Evolutionary conservation across 495 filamentous ascomycete species (phyloP), one percentile per base, ranked within the genome.

Genomic region (Penicillium soppii): DNA sequence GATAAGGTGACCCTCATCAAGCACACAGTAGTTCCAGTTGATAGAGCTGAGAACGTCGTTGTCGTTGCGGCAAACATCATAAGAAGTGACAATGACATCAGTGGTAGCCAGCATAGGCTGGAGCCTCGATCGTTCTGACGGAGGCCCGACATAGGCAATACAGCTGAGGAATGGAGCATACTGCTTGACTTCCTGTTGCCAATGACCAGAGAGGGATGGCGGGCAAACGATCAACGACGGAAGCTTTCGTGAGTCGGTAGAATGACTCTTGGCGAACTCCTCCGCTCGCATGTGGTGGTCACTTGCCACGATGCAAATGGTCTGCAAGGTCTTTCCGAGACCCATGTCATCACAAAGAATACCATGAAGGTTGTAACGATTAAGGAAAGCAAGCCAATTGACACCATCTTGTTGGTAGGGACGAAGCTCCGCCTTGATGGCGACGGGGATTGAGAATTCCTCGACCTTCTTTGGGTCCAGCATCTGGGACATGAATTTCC

Each of bases 261-360:
- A 78, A 43, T 84, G 77, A 1, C 91, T 94, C 66, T 84, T 88
- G 40, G 81, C 82, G 58, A 84, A 97, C 65, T 97, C 91, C 61
- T 97, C 89, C 6, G 87, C 90, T 38, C 94, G 88, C 65, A 94
- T 75, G 63, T 96, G 91, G 65, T 98, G 94, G 65, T 98, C 94
- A 71, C 90, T 95, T 7, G 94, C 92, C 39, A 98, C 92, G 61
- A 98, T 97, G 64, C 95, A 97, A 37, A 98, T 82, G 0, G 94
- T 98, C 68, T 98, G 94, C 17, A 98, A 76, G 1, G 94, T 98
- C 69, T 98, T 98, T 26, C 94, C 94, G 37, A 98, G 88, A 56
- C 94, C 94, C 94, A 98, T 98, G 64, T 98, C 94, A 63, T 98
- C 94, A 65, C 94, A 98, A 46, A 98, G 90, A 71, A 98, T 96